phyloP scores from a whole-genome alignment of 345 rosid species.

The Pugionium dolabratum region DNA sequence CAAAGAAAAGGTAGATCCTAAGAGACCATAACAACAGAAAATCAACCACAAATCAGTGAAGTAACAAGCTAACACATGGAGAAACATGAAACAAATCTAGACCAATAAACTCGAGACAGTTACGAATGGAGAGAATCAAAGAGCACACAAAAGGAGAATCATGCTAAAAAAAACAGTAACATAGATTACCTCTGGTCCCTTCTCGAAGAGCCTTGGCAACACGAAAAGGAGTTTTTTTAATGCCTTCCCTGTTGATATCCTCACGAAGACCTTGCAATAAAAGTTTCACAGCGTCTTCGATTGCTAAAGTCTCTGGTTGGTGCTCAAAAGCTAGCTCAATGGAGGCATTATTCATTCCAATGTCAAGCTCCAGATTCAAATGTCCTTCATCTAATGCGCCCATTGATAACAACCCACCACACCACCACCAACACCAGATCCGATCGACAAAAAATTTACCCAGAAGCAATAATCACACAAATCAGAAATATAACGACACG shows the following conservation, averaged over 20 bases:
- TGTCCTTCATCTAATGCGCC: constrained; percentile 66
- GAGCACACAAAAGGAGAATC: too few species aligned
- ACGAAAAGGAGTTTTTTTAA: constrained; percentile 77
- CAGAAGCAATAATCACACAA: background rate
- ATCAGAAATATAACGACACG: too few species aligned
- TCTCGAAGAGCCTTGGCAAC: constrained; percentile 83
- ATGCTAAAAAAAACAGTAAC: background rate
- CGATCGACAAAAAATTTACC: background rate
- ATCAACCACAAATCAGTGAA: background rate
- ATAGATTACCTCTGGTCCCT: constrained; percentile 64
- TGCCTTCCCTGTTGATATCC: constrained; percentile 74
- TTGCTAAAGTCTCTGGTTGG: constrained; percentile 58
- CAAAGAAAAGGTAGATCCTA: too few species aligned
- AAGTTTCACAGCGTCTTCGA: constrained; percentile 69
- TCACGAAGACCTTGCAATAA: constrained; percentile 74
- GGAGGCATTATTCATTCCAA: constrained; percentile 48
- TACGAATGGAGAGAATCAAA: too few species aligned
- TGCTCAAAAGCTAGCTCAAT: constrained; percentile 46
- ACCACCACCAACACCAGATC: constrained; percentile 24
- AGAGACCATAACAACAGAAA: background rate
- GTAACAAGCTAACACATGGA: background rate
- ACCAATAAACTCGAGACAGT: too few species aligned
- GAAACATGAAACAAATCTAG: too few species aligned
- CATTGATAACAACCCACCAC: constrained; percentile 44
- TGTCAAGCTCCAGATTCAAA: constrained; percentile 54